phyloP scores from a whole-genome alignment of 371 early-diverging fungal genomes.

The Lichtheimia ramosa region DNA sequence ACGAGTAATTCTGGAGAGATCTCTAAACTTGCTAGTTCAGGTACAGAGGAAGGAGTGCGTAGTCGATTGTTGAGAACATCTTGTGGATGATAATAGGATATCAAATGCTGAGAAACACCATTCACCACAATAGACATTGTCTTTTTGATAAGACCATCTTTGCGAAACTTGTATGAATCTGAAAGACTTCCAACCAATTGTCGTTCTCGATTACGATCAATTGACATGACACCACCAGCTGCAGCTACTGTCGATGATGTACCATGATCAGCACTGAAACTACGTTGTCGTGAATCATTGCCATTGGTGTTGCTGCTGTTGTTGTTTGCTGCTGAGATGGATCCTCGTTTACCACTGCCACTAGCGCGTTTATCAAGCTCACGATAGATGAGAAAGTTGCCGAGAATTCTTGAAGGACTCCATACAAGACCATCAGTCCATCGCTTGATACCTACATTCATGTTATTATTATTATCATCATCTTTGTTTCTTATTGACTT shows the following conservation, averaged over 20 bases:
- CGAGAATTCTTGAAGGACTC: constrained; percentile 69
- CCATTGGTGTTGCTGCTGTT: too few species aligned
- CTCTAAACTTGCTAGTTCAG: constrained; percentile 54
- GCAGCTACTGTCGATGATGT: constrained; percentile 11
- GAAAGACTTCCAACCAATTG: constrained; percentile 63
- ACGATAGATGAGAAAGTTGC: constrained; percentile 65
- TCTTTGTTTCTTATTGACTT: constrained; percentile 15
- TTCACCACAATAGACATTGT: constrained; percentile 80
- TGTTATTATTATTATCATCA: not conserved
- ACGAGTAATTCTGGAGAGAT: constrained; percentile 53
- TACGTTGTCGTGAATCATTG: constrained; percentile 17
- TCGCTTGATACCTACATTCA: constrained; percentile 58
- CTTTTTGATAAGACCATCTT: constrained; percentile 84
- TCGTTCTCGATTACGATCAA: constrained; percentile 51
- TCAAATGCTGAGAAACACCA: constrained; percentile 78
- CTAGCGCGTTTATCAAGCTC: constrained; percentile 51
- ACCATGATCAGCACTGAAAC: constrained; percentile 27
- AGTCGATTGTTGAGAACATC: constrained; percentile 64
- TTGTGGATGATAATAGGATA: constrained; percentile 81
- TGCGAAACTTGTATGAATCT: constrained; percentile 68
- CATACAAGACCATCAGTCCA: constrained; percentile 77
- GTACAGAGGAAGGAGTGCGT: constrained; percentile 57
- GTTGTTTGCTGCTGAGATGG: constrained; percentile 9
- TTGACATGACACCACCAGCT: constrained; percentile 10
- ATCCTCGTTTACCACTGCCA: constrained; percentile 20